A percentile compares a stretch with the other conserved stretches of the same genome.
These are phyloP conservation scores for Theileria orientalis DNA, from an alignment of 169 alveolate species.

Conservation along the genomic window DNA sequence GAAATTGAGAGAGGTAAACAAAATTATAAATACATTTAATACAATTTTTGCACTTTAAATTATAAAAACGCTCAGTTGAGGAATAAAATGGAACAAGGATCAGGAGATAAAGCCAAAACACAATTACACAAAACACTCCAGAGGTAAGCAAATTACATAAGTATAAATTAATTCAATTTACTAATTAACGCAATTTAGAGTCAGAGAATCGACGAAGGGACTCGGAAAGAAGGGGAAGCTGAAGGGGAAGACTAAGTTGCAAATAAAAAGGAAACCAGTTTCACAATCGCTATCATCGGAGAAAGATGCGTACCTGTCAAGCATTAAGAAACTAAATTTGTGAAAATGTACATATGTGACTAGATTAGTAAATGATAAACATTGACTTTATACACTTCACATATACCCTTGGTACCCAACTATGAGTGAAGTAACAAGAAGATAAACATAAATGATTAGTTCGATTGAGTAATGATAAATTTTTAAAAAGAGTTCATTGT, in stretches of 20 bases:
- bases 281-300: constrained; percentile 38
- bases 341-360: background rate
- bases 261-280: constrained; percentile 34
- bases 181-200: constrained; percentile 16
- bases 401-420: constrained; percentile 1
- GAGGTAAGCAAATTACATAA: background rate
- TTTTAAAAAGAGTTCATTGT: background rate
- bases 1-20: constrained; percentile 46
- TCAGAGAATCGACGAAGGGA: constrained; percentile 36
- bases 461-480: background rate
- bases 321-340: constrained; percentile 43
- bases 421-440: background rate
- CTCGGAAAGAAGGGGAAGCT: constrained; percentile 47
- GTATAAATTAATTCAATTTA: background rate
- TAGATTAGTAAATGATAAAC: background rate
- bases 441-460: background rate
- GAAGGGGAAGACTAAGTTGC: constrained; percentile 39
- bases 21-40: background rate
- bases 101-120: constrained; percentile 1
- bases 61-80: constrained; percentile 33
- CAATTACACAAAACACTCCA: constrained; percentile 15
- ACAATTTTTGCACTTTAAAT: background rate
- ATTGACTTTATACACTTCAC: background rate
- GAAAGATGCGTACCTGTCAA: constrained; percentile 45
- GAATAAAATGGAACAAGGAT: constrained; percentile 50